A percentile compares a stretch with the other conserved stretches of the same genome.
These are phyloP conservation scores for Micromonas pusilla DNA, from an alignment of 139 green algal species.

Conservation along the genomic window DNA sequence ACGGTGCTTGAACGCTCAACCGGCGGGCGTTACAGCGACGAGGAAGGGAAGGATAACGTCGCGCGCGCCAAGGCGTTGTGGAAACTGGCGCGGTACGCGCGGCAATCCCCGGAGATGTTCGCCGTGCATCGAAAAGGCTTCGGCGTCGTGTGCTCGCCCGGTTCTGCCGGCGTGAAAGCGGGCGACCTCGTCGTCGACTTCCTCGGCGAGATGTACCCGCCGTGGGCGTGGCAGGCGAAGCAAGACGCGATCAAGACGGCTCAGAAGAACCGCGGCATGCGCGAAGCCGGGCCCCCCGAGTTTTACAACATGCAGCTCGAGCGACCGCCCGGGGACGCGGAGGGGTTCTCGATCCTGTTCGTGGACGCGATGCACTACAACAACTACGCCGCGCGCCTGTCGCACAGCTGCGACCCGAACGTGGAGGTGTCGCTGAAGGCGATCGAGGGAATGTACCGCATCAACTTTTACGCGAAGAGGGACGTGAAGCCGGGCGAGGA, in stretches of 20 bases:
- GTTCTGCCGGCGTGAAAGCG: conserved; percentile 46
- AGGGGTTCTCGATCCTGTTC: conserved; percentile 55
- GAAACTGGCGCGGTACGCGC: neutral
- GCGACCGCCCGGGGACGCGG: conserved; percentile 44
- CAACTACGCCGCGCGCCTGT: conserved; percentile 77
- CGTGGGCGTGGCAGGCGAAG: conserved; percentile 90
- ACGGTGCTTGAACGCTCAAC: neutral
- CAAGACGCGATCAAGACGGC: conserved; percentile 71
- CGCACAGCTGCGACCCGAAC: conserved; percentile 90
- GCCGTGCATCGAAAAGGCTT: conserved; percentile 74
- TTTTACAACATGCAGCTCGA: conserved; percentile 95
- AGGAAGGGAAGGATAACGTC: neutral
- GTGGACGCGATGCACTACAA: conserved; percentile 83
- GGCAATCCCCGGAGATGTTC: conserved; percentile 44
- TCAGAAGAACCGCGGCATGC: conserved; percentile 36
- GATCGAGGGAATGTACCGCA: conserved; percentile 16
- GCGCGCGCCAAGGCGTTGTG: conserved; percentile 15
- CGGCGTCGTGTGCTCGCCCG: conserved; percentile 56
- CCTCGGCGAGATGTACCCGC: conserved; percentile 81
- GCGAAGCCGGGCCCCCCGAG: conserved; percentile 62
- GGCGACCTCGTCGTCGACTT: conserved; percentile 90
- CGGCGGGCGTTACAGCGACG: no score
- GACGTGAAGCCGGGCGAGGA: conserved; percentile 10
- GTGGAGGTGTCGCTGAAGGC: conserved; percentile 11
- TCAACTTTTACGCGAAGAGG: conserved; percentile 12